Evolutionary conservation across 2,329 filamentous ascomycete species (phyloP).

Genomic region (Chaetomiaceae sp.): DNA sequence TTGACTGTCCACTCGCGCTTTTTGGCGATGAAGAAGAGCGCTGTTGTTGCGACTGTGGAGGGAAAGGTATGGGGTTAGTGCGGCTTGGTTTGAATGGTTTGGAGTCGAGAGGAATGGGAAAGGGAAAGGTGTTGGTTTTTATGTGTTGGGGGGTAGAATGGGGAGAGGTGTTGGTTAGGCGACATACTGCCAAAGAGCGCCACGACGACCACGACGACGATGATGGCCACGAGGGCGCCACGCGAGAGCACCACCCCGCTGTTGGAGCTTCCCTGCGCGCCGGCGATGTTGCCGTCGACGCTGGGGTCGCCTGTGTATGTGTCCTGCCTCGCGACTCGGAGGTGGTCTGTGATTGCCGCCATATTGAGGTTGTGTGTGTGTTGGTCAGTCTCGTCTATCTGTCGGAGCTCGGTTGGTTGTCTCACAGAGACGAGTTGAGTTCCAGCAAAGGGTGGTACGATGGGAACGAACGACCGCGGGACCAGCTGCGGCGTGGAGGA

Average conservation of each 20-base stretch:
- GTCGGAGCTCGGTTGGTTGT: background rate
- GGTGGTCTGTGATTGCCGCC: constrained; percentile 34
- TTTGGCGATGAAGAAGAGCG: constrained; percentile 75
- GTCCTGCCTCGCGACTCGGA: constrained; percentile 39
- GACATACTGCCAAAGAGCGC: constrained; percentile 61
- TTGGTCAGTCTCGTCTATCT: background rate
- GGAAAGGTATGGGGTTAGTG: no score
- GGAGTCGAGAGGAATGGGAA: no score
- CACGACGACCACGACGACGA: constrained; percentile 62
- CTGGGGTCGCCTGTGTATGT: constrained; percentile 31
- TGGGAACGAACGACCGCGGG: constrained; percentile 4
- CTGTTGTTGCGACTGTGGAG: constrained; percentile 7
- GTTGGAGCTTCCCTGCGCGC: constrained; percentile 58
- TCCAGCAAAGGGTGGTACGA: background rate
- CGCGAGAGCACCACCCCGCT: constrained; percentile 59
- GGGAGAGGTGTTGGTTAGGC: constrained; percentile 26
- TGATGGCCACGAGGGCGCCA: constrained; percentile 67
- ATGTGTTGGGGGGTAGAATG: constrained; percentile 32
- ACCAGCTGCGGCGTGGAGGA: constrained; percentile 13
- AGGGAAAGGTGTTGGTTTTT: no score
- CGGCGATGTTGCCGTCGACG: constrained; percentile 47
- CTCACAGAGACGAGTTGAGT: background rate
- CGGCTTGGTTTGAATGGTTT: no score
- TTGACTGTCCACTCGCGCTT: constrained; percentile 78
- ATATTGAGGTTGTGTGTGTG: constrained; percentile 28